A percentile compares a stretch with the other conserved stretches of the same genome.
Evolutionary conservation across 164 flowering plant species (phyloP).

Genomic region (Annona squamosa): DNA sequence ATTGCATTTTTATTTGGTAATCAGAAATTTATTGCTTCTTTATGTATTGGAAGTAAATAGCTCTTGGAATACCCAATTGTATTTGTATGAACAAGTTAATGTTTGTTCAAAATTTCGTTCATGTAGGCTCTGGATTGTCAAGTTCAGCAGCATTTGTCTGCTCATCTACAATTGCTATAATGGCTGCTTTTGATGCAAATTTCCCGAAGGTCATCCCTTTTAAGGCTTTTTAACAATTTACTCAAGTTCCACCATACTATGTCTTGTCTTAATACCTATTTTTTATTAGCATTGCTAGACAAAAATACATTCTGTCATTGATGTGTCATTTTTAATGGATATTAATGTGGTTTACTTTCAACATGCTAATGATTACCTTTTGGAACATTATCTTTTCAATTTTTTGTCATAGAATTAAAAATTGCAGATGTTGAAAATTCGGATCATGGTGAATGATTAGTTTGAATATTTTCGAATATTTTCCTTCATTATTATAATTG

Average conservation of each 20-base stretch:
- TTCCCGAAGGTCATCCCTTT: slow-evolving; percentile 62
- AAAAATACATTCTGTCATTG: not conserved
- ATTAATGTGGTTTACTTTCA: not conserved
- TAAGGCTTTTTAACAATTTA: not conserved
- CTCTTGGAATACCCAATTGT: not conserved
- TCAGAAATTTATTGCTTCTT: not conserved
- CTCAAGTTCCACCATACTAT: not conserved
- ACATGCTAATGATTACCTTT: not conserved
- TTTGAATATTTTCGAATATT: not conserved
- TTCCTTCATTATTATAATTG: not conserved
- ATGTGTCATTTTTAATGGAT: not conserved
- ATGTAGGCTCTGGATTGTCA: slow-evolving; percentile 85
- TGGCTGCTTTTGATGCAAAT: slow-evolving; percentile 67
- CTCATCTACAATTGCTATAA: slow-evolving; percentile 85
- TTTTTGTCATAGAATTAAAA: not conserved
- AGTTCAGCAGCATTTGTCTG: slow-evolving; percentile 99
- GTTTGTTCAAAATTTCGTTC: slow-evolving; percentile 4
- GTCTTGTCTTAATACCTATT: not conserved
- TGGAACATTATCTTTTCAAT: not conserved
- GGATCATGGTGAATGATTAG: too few species aligned
- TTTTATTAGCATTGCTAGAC: not conserved
- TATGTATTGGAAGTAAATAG: not conserved
- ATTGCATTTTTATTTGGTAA: not conserved
- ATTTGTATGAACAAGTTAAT: not conserved
- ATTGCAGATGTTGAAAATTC: too few species aligned